Base-by-base conservation (phyloP, 2,329 filamentous ascomycete genomes). In the Akanthomyces uredinophilus region DNA sequence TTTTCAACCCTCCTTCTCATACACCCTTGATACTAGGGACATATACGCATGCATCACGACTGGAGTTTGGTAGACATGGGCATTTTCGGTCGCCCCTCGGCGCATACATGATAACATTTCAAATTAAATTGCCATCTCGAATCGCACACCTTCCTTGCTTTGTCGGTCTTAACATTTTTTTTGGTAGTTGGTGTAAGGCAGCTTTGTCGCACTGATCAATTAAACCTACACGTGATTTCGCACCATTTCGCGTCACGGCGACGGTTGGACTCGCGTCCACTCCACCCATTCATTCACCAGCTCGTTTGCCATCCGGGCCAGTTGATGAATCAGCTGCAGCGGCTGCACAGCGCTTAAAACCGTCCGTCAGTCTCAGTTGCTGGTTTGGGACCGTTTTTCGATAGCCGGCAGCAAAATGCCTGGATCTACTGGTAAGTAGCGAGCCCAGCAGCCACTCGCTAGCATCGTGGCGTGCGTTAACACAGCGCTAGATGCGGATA, bases 401-500 rank as follows among this genome's bases (percentile, higher is more conserved):
- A 6, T 3, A 1, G 14, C 11, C 18, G 18, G 20, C 5, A 59
- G 24, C 35, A 59, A 22, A 29, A 59, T 59, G 56, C 37, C 56
- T 11, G 46, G 14, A 18, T 39, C 46, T 20, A 32, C 14, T 43
- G 37, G 56, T 59, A 11, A 51, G 56, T n/a, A 18, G 22, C 18
- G 22, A 43, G 27, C 22, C 22, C 24, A 14, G 3, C 24, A 41
- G 18, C 1, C 18, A 29, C 22, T 16, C 43, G 16, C 27, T 11
- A 24, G 1, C 32, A 16, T 18, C 18, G 16, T 32, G 27, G 16
- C 24, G 32, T 20, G 24, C 35, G 35, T 37, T 49, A 49, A 58
- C 44, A 14, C 6, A 32, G 41, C 58, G 60, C 5, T 58, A 83
- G 81, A 79, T 61, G 77, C 90, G 68, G 92, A 99, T 77, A 96